phyloP scores from a whole-genome alignment of 2,329 filamentous ascomycete species.

The Dichotomopilus funicola region DNA sequence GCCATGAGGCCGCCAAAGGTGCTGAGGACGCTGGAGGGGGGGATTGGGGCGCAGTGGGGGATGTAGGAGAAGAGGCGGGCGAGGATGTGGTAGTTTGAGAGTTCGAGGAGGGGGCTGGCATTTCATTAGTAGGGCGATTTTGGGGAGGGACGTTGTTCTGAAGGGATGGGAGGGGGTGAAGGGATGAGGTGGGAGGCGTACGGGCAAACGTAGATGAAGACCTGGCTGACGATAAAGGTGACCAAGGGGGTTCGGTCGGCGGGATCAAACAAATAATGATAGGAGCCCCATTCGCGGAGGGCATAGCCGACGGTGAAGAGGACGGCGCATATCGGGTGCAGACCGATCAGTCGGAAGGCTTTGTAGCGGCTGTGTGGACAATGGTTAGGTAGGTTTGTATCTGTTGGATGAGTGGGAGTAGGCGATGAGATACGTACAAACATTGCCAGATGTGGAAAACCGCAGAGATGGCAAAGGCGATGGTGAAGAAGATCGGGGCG shows the following conservation, averaged over 20 bases:
- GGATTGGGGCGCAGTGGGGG: conserved; percentile 51
- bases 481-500: conserved; percentile 33
- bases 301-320: conserved; percentile 49
- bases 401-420: background rate
- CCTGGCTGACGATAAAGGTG: conserved; percentile 40
- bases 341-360: conserved; percentile 42
- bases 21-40: conserved; percentile 38
- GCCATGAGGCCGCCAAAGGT: conserved; percentile 42
- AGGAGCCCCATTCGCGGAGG: conserved; percentile 44
- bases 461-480: conserved; percentile 27
- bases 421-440: background rate
- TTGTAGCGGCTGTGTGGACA: conserved; percentile 34
- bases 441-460: conserved; percentile 30
- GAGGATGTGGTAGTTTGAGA: conserved; percentile 59
- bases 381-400: conserved; percentile 25
- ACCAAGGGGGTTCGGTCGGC: conserved; percentile 24
- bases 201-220: conserved; percentile 37
- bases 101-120: conserved; percentile 52
- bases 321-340: conserved; percentile 44
- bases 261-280: conserved; percentile 37
- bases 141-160: background rate
- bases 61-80: conserved; percentile 56
- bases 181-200: conserved; percentile 22
- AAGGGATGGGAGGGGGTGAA: background rate
- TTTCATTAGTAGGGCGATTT: background rate